Conservation (phyloP, 139 green algal genomes). For the Raphidocelis subcapitata region DNA sequence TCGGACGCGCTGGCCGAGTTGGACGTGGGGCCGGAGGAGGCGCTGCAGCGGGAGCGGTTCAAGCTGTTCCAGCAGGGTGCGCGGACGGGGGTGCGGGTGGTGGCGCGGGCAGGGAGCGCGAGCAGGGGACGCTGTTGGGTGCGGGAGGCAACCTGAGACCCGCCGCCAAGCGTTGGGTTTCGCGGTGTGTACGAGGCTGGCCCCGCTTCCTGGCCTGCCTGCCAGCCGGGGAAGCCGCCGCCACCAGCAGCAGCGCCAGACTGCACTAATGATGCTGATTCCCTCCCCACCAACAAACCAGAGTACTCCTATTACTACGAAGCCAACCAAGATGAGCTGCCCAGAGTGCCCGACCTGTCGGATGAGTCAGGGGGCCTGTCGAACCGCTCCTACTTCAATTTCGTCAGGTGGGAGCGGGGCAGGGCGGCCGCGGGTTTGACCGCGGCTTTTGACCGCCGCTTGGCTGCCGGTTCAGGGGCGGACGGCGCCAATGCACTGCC, state of each 20-base stretch:
- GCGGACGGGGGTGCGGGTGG: no score
- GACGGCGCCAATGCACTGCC: no score
- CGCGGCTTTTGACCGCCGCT: no score
- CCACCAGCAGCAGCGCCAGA: no score
- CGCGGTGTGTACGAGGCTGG: no score
- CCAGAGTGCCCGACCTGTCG: constrained; percentile 40
- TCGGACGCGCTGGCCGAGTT: background rate
- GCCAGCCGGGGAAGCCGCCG: no score
- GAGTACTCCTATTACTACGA: constrained; percentile 31
- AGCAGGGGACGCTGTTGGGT: constrained; percentile 6
- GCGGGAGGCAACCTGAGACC: background rate
- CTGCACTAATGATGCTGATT: no score
- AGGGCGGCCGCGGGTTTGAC: background rate
- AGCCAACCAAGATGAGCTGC: constrained; percentile 36
- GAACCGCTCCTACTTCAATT: constrained; percentile 58
- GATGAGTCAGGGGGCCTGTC: constrained; percentile 49
- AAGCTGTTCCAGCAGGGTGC: constrained; percentile 28
- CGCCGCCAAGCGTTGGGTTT: no score
- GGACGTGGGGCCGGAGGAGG: constrained; percentile 19
- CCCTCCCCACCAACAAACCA: background rate
- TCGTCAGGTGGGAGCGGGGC: constrained; percentile 44
- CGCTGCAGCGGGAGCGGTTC: constrained; percentile 41
- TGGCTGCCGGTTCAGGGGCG: no score
- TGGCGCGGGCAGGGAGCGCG: no score
- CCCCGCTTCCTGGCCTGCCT: no score